Evolutionary conservation across 305 asterid genomes (phyloP).

Genomic region (Salvia sclarea): DNA sequence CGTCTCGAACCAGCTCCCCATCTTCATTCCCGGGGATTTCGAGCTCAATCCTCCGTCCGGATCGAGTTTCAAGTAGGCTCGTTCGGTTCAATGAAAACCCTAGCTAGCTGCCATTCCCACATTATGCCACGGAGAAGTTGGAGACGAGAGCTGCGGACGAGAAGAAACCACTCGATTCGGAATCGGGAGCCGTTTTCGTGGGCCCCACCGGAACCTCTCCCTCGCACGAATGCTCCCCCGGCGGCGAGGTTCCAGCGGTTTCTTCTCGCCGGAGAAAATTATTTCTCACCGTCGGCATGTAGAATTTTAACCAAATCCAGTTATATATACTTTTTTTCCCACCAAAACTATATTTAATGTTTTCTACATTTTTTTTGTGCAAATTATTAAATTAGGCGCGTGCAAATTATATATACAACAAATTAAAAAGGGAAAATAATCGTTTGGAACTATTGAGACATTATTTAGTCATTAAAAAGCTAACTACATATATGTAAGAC

Average conservation of each 20-base stretch:
- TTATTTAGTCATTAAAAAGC: too few species aligned
- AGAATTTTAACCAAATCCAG: too few species aligned
- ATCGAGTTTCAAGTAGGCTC: constrained; percentile 49
- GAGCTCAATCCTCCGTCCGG: constrained; percentile 51
- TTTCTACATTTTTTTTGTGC: too few species aligned
- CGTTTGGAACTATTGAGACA: too few species aligned
- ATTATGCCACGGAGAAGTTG: not conserved
- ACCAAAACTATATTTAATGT: too few species aligned
- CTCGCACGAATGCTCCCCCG: constrained; percentile 23
- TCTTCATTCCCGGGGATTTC: constrained; percentile 73
- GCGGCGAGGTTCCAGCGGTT: constrained; percentile 60
- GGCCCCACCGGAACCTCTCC: constrained; percentile 53
- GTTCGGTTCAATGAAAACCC: not conserved
- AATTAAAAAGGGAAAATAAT: too few species aligned
- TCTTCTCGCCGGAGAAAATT: constrained; percentile 42
- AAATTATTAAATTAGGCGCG: too few species aligned
- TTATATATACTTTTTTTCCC: too few species aligned
- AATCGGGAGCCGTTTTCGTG: constrained; percentile 34
- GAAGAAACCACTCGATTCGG: constrained; percentile 53
- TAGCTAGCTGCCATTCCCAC: constrained; percentile 11
- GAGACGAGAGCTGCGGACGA: constrained; percentile 28
- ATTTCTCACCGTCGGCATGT: too few species aligned
- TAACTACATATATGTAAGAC: too few species aligned
- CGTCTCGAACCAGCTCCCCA: constrained; percentile 88
- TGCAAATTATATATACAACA: too few species aligned